Percentiles rank a stretch among this genome's conserved stretches.
Conservation (phyloP, 1,284 basidiomycete genomes). For the Cyathus pygmaeus region DNA sequence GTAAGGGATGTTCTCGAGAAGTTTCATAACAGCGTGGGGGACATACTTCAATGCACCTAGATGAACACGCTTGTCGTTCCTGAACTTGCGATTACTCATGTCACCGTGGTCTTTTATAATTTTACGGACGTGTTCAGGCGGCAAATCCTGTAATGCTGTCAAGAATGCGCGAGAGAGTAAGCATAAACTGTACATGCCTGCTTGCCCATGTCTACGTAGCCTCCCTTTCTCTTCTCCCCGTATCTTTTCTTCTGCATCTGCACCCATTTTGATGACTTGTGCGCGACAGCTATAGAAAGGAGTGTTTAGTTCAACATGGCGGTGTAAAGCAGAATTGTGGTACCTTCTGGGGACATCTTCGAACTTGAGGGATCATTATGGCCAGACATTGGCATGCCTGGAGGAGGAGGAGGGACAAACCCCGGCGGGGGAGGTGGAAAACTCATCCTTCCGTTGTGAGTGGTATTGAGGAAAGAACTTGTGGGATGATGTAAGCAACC, state of each 20-base stretch:
- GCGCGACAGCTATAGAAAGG: conserved; percentile 63
- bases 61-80: conserved; percentile 99
- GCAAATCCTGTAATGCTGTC: conserved; percentile 69
- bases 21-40: conserved; percentile 98
- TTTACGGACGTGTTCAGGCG: conserved; percentile 95
- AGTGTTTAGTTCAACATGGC: conserved; percentile 27
- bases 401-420: conserved; percentile 66
- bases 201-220: conserved; percentile 93
- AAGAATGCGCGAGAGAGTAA: conserved; percentile 9
- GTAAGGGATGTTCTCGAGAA: conserved; percentile 98
- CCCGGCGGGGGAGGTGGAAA: conserved; percentile 69
- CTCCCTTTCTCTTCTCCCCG: conserved; percentile 88
- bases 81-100: conserved; percentile 96
- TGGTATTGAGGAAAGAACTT: conserved; percentile 44
- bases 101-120: conserved; percentile 98
- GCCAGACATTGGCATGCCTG: conserved; percentile 66
- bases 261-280: conserved; percentile 94
- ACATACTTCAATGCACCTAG: conserved; percentile 98
- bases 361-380: conserved; percentile 62
- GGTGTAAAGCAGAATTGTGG: conserved; percentile 16
- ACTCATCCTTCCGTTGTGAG: conserved; percentile 52
- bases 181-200: conserved; percentile 65
- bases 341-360: conserved; percentile 76
- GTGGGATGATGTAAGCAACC: conserved; percentile 48
- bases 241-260: conserved; percentile 93